phyloP scores from a whole-genome alignment of 164 flowering plant species.

The Litsea cubeba region DNA sequence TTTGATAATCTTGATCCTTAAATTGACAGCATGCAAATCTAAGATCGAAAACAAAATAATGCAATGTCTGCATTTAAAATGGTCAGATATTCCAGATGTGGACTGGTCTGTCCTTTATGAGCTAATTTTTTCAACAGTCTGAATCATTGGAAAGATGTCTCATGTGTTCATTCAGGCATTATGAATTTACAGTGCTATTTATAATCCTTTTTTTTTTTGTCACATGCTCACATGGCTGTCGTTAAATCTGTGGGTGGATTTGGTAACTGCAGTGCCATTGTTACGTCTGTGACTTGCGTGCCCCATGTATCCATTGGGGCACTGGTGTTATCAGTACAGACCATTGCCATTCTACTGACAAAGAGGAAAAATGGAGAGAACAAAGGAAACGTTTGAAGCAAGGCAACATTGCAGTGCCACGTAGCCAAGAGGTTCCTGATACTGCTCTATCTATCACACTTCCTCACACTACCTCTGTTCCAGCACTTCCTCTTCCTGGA shows the following conservation, averaged over 20 bases:
- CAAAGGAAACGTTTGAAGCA: slow-evolving; percentile 38
- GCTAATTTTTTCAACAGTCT: not conserved
- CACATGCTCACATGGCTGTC: not conserved
- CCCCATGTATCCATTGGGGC: slow-evolving; percentile 79
- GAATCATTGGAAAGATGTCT: not conserved
- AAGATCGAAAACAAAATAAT: not conserved
- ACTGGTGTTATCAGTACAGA: slow-evolving; percentile 38
- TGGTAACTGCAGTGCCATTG: slow-evolving; percentile 80
- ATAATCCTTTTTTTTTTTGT: not conserved
- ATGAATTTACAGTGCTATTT: not conserved
- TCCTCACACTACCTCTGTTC: slow-evolving; percentile 13
- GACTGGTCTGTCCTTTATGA: not conserved
- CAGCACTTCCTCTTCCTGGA: slow-evolving; percentile 9
- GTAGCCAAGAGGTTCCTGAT: slow-evolving; percentile 15
- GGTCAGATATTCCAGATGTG: not conserved
- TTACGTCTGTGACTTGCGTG: slow-evolving; percentile 76
- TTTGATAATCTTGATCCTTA: not conserved
- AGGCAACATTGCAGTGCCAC: slow-evolving; percentile 15
- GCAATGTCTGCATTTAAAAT: not conserved
- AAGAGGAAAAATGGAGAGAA: slow-evolving; percentile 56
- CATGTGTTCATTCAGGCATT: not conserved
- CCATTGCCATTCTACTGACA: slow-evolving; percentile 88
- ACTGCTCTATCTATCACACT: slow-evolving; percentile 16
- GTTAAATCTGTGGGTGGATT: not conserved
- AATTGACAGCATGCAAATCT: not conserved